These are phyloP conservation scores for Corynascus novoguineensis DNA, from an alignment of 495 filamentous ascomycete genomes.

Conservation along the genomic window DNA sequence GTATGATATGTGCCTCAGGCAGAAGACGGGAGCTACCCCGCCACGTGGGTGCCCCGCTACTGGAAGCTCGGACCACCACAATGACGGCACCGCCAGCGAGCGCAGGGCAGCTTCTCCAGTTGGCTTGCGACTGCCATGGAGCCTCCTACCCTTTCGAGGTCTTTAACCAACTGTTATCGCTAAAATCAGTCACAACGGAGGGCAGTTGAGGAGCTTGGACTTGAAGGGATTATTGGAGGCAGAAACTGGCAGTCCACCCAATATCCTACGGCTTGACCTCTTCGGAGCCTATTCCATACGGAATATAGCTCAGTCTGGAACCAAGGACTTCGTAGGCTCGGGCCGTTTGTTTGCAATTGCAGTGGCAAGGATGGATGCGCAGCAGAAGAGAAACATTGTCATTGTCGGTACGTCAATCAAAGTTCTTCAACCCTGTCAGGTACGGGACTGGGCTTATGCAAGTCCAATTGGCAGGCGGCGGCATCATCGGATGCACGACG, in stretches of 20 bases:
- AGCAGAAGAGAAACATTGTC: conserved; percentile 55
- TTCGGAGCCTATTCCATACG: too few species aligned
- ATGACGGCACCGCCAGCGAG: conserved; percentile 4
- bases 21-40: not conserved
- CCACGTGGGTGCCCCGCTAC: conserved; percentile 8
- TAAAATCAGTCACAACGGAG: too few species aligned
- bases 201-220: too few species aligned
- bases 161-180: not conserved
- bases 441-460: not conserved
- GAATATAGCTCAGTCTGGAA: too few species aligned
- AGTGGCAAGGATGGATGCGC: conserved; percentile 18
- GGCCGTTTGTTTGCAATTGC: too few species aligned
- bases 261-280: too few species aligned
- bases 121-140: not conserved
- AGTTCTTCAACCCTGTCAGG: not conserved
- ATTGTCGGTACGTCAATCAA: conserved; percentile 53
- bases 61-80: not conserved
- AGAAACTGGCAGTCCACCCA: too few species aligned
- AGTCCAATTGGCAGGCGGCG: conserved; percentile 58
- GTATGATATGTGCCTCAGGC: not conserved
- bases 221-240: too few species aligned
- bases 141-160: too few species aligned
- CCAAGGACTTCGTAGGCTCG: too few species aligned
- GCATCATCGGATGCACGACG: conserved; percentile 89
- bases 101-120: not conserved